Base-by-base conservation (phyloP, 1,139 yeast genomes). In the Casaregolazyma lundiana region DNA sequence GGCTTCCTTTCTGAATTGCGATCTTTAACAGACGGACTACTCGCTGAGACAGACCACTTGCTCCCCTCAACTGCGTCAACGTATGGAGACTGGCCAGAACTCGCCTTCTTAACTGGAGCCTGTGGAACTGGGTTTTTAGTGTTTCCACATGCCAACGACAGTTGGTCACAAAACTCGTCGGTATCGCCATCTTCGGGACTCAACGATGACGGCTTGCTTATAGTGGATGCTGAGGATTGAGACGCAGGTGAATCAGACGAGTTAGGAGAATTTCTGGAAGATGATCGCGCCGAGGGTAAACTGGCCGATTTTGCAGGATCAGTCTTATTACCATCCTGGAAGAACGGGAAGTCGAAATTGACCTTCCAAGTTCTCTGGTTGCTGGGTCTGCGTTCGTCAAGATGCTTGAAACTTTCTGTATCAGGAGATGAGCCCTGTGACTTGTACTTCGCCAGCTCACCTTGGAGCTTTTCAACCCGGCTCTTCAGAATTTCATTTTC, bases 81-180 rank as follows among this genome's bases (percentile, higher is more conserved):
- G 21, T 41, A 46, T 16, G 47, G 34, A 19, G 44, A 35, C 8
- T 35, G 36, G 21, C 22, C 19, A 21, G 44, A 15, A 16, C 21
- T 26, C 15, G 32, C 11, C 15, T 26, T 26, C 32, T 26, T 26
- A n/a, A n/a, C n/a, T 11, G 32, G 16, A 7, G 52, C 56, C 38
- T 77, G 76, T 6, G 96, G 95, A 6, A 81, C 64, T 2, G 95
- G 95, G 51, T 56, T 45, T 16, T 58, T 60, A 32, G 51, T 51
- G n/a, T 82, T 82, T 15, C 96, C 97, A 65, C 97, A 90, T 0
- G 90, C 97, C 62, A 80, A 76, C 52, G 78, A 77, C 57, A 90
- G 72, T 58, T 81, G 78, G 21, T 76, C 77, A 61, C 97, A 90
- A 60, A 90, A 90, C 42, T 81, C 82, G 30, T 60, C 66, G 30